phyloP scores from a whole-genome alignment of 176 grass and related monocot genomes.

The Hordeum vulgare region MorexV3_pseudomolecules_assembly NC_058519.1:317225213-317225712 shows the following conservation, averaged over 20 bases:
- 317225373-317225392: no score
- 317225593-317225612: background rate
- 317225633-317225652: conserved; percentile 8
- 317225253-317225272: no score
- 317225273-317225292: no score
- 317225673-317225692: conserved; percentile 29
- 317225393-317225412: background rate
- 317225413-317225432: background rate
- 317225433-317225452: background rate
- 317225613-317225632: conserved; percentile 25
- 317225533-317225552: background rate
- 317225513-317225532: background rate
- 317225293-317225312: no score
- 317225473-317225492: background rate
- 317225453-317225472: background rate
- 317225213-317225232: no score
- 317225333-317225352: no score
- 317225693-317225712: conserved; percentile 38
- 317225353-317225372: no score
- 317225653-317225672: conserved; percentile 15
- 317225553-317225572: background rate
- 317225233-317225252: no score
- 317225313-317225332: no score
- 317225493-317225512: background rate
- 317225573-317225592: conserved; percentile 5